Evolutionary conservation across 177 flowering plant species (phyloP).

Genomic region (Vitis hybrid): DNA sequence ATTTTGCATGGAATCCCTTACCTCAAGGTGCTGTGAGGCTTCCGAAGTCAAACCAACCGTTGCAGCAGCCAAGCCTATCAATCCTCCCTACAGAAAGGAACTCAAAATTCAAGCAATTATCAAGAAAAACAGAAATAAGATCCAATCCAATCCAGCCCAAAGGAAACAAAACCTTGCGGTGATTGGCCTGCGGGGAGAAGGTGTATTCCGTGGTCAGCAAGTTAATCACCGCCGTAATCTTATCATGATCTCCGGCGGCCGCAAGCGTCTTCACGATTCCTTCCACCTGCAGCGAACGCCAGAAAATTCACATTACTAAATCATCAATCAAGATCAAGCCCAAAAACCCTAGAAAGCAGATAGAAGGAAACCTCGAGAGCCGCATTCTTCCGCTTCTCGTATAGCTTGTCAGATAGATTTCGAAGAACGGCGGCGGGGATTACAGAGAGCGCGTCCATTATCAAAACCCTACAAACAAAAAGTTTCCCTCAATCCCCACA

Average conservation of each 20-base stretch:
- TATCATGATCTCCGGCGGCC: conserved; percentile 70
- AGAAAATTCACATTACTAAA: conserved; percentile 6
- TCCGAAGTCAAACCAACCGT: conserved; percentile 87
- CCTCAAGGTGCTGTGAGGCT: conserved; percentile 94
- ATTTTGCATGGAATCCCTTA: conserved; percentile 14
- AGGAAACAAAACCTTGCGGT: conserved; percentile 64
- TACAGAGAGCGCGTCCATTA: conserved; percentile 48
- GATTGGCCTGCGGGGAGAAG: conserved; percentile 80
- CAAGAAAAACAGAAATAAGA: not conserved
- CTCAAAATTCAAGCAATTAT: not conserved
- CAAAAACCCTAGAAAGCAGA: conserved; percentile 11
- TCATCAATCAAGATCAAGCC: not conserved
- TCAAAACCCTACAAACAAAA: not conserved
- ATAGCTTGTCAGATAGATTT: conserved; percentile 85
- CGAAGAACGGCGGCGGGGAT: conserved; percentile 76
- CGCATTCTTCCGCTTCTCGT: conserved; percentile 96
- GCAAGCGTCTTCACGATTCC: conserved; percentile 87
- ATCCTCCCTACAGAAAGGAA: conserved; percentile 63
- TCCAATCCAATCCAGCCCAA: not conserved
- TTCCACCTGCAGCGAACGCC: conserved; percentile 56
- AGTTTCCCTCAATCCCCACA: not conserved
- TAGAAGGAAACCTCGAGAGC: conserved; percentile 76
- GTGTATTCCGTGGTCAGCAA: conserved; percentile 73
- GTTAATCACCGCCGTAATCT: conserved; percentile 74
- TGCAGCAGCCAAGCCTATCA: conserved; percentile 92